These are phyloP conservation scores for Hymenoscyphus salicellus DNA, from an alignment of 2,329 filamentous ascomycete species.

Conservation along the genomic window DNA sequence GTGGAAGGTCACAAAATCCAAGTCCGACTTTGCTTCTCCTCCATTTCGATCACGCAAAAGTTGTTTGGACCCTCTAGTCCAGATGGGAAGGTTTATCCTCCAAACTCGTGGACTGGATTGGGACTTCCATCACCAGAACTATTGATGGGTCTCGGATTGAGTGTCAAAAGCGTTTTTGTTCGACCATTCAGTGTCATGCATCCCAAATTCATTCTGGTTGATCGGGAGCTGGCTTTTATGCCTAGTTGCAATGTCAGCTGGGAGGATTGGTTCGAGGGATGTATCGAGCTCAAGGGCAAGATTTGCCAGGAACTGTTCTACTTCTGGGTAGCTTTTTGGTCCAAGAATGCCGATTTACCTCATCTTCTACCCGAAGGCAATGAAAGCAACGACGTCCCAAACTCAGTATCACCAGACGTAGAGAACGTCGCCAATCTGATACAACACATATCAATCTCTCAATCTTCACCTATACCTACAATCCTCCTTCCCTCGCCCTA, in stretches of 20 bases:
- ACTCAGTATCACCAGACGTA: not conserved
- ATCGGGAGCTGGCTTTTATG: constrained; percentile 63
- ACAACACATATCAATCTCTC: constrained; percentile 2
- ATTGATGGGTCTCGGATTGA: constrained; percentile 61
- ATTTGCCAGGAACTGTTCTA: constrained; percentile 59
- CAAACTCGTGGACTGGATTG: constrained; percentile 55
- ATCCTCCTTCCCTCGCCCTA: constrained; percentile 73
- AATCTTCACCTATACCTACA: constrained; percentile 44
- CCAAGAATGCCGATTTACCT: constrained; percentile 30
- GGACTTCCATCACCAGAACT: constrained; percentile 58
- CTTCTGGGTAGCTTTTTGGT: constrained; percentile 73
- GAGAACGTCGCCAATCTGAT: not conserved
- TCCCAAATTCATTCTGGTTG: constrained; percentile 76
- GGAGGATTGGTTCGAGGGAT: constrained; percentile 85
- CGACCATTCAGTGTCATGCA: constrained; percentile 84
- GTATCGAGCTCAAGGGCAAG: constrained; percentile 62
- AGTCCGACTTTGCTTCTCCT: constrained; percentile 73
- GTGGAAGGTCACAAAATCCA: constrained; percentile 32
- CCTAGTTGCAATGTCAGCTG: constrained; percentile 83
- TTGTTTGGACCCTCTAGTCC: constrained; percentile 66
- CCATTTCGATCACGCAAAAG: constrained; percentile 68
- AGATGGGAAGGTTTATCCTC: constrained; percentile 59
- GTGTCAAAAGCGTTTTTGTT: constrained; percentile 75
- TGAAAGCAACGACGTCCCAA: not conserved
- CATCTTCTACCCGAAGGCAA: constrained; percentile 8